Conservation (phyloP, 106 monocot species). For the Dactylorhiza incarnata region DNA sequence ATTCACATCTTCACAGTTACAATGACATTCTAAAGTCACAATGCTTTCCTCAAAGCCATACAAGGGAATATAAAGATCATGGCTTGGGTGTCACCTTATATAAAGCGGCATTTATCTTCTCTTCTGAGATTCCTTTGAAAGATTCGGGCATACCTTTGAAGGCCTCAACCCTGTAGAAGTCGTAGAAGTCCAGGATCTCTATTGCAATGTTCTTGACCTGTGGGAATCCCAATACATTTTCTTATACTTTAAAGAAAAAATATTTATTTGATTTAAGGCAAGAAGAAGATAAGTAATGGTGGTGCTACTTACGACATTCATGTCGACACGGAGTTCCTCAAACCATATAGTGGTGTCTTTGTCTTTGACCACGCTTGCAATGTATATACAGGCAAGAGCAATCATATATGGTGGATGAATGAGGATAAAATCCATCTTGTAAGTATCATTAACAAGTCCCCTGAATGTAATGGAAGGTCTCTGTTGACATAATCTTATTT, state of each 20-base stretch:
- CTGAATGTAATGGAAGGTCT: conserved; percentile 22
- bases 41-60: background rate
- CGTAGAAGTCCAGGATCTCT: conserved; percentile 93
- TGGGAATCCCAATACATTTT: background rate
- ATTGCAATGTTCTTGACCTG: conserved; percentile 97
- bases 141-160: conserved; percentile 39
- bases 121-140: conserved; percentile 43
- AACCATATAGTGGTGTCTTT: conserved; percentile 92
- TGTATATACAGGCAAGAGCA: conserved; percentile 92
- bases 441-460: conserved; percentile 96
- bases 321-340: conserved; percentile 94
- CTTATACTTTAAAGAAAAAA: background rate
- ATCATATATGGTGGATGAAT: conserved; percentile 95
- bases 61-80: conserved; percentile 12
- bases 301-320: conserved; percentile 62
- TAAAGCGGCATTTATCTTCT: conserved; percentile 58
- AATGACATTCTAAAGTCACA: background rate
- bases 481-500: no score
- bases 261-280: background rate
- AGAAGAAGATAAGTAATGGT: background rate
- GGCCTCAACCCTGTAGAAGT: conserved; percentile 35
- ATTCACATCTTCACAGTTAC: no score
- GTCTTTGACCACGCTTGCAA: conserved; percentile 85
- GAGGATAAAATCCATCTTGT: conserved; percentile 94
- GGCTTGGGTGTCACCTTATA: conserved; percentile 49